Conservation (phyloP, 2,329 filamentous ascomycete species). For the Pseudocercospora fuligena region DNA sequence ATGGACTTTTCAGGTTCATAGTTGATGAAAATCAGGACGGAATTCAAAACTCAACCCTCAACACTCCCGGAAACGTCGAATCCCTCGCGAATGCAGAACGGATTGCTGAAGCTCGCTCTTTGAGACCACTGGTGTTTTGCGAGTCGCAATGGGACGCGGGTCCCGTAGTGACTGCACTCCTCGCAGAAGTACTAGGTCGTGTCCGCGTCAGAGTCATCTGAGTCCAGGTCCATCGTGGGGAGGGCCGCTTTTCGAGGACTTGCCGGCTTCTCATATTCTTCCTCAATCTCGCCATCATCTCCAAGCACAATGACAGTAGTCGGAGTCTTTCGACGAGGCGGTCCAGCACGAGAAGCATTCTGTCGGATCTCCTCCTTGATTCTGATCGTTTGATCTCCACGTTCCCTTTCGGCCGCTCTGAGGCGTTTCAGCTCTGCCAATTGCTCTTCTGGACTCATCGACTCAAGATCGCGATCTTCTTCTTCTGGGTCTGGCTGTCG, state of each 20-base stretch:
- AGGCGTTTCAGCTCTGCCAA: not conserved
- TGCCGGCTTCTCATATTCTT: not conserved
- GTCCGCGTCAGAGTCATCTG: not conserved
- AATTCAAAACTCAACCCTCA: no score
- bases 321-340: not conserved
- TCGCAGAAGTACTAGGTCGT: no score
- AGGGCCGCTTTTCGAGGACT: not conserved
- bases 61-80: not conserved
- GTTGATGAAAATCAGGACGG: not conserved
- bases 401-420: not conserved
- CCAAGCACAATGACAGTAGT: not conserved
- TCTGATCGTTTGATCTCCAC: not conserved
- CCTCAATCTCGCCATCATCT: not conserved
- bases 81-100: not conserved
- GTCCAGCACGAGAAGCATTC: not conserved
- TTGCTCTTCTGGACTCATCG: not conserved
- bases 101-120: not conserved
- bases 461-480: not conserved
- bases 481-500: not conserved
- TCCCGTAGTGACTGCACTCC: no score
- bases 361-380: not conserved
- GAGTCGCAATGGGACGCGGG: no score
- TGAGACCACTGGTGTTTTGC: no score
- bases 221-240: not conserved
- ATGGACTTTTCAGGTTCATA: slow-evolving; percentile 6